A percentile compares a stretch with the other conserved stretches of the same genome.
phyloP scores from a whole-genome alignment of 2,329 filamentous ascomycete genomes.

The Sporothrix humicola region DNA sequence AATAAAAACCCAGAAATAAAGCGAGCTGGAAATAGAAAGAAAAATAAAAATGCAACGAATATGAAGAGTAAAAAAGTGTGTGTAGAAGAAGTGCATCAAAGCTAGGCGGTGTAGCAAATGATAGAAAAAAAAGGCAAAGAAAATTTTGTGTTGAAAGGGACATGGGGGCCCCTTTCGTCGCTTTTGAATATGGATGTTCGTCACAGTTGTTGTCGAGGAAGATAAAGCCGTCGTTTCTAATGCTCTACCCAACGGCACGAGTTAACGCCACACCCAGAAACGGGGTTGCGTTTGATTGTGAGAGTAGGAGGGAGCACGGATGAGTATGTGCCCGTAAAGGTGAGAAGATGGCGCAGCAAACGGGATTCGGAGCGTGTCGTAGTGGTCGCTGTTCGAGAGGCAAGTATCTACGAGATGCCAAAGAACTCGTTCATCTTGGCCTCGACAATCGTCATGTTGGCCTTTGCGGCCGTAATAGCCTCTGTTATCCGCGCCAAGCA shows the following conservation, averaged over 20 bases:
- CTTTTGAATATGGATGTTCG: constrained; percentile 4
- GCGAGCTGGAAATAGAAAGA: background rate
- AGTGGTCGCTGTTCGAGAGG: background rate
- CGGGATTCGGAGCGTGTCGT: background rate
- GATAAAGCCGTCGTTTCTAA: constrained; percentile 34
- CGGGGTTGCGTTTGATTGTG: background rate
- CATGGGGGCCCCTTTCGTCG: background rate
- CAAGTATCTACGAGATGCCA: constrained; percentile 32
- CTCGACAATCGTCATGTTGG: constrained; percentile 77
- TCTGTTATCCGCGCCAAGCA: constrained; percentile 73
- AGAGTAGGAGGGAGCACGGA: background rate
- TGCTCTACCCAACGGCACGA: constrained; percentile 25
- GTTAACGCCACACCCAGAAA: background rate
- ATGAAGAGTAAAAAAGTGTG: background rate
- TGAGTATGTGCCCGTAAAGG: background rate
- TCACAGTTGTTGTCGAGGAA: constrained; percentile 4
- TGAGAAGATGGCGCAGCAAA: background rate
- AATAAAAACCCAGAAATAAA: constrained; percentile 11
- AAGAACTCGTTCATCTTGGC: constrained; percentile 74
- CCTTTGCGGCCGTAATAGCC: constrained; percentile 73
- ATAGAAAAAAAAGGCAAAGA: background rate
- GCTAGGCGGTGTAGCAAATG: constrained; percentile 17
- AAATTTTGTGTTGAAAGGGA: background rate
- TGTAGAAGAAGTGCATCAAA: background rate
- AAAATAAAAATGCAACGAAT: background rate